Evolutionary conservation across 2,329 filamentous ascomycete genomes (phyloP).

Genomic region (Polytolypa hystricis): DNA sequence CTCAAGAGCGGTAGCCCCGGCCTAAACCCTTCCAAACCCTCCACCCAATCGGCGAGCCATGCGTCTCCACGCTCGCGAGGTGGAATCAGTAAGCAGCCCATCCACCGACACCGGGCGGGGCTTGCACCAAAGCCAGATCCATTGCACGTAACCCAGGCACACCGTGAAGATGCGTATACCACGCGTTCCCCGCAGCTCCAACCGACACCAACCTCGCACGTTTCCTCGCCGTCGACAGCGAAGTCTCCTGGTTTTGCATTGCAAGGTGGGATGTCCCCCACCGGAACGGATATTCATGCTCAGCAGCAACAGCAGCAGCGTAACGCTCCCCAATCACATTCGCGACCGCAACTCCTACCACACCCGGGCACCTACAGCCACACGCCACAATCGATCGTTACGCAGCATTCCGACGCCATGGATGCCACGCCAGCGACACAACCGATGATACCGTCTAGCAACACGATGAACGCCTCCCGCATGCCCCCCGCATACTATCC

Average conservation of each 20-base stretch:
- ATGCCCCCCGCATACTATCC: constrained; percentile 57
- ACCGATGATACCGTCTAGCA: constrained; percentile 1
- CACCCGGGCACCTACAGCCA: constrained; percentile 27
- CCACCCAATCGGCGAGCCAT: constrained; percentile 57
- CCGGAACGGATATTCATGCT: constrained; percentile 45
- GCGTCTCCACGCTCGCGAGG: constrained; percentile 68
- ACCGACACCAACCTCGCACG: constrained; percentile 71
- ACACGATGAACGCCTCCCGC: constrained; percentile 14
- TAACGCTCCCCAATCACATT: constrained; percentile 30
- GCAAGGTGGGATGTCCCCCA: constrained; percentile 51
- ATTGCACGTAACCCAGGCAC: constrained; percentile 38
- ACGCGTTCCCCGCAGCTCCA: constrained; percentile 60
- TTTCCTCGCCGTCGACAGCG: constrained; percentile 53
- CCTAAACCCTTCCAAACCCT: constrained; percentile 52
- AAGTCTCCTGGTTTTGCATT: constrained; percentile 52
- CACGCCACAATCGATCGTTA: constrained; percentile 24
- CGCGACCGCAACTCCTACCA: constrained; percentile 36
- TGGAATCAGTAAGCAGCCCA: constrained; percentile 64
- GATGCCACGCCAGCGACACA: constrained; percentile 16
- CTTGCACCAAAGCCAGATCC: constrained; percentile 58
- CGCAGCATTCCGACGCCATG: constrained; percentile 26
- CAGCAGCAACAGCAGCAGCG: constrained; percentile 36
- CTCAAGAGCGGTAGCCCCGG: constrained; percentile 84
- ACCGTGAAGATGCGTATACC: constrained; percentile 26
- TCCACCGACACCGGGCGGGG: constrained; percentile 59